Evolutionary conservation across 805 yeast species (phyloP).

Genomic region (Metschnikowia reukaufii): DNA sequence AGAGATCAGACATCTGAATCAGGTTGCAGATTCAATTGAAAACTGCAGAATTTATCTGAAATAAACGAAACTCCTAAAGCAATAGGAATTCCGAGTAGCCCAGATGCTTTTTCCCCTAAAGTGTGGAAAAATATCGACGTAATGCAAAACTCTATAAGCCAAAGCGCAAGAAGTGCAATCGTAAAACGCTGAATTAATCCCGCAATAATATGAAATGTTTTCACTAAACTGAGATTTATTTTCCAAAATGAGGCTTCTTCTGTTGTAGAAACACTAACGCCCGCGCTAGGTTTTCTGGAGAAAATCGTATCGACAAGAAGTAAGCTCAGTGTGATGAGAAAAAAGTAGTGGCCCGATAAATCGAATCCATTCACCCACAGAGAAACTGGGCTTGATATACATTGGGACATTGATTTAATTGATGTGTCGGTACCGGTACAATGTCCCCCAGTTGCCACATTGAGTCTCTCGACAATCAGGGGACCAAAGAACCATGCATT

Average conservation of each 20-base stretch:
- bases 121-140: constrained; percentile 21
- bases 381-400: constrained; percentile 4
- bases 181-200: not conserved
- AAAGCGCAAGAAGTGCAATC: constrained; percentile 7
- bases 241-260: not conserved
- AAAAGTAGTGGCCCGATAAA: constrained; percentile 18
- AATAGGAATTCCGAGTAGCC: constrained; percentile 12
- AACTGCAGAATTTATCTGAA: not conserved
- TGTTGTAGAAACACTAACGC: not conserved
- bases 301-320: constrained; percentile 9
- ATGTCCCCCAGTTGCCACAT: constrained; percentile 18
- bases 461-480: constrained; percentile 31
- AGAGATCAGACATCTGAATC: not conserved
- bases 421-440: constrained; percentile 3
- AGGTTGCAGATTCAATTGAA: not conserved
- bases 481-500: constrained; percentile 38
- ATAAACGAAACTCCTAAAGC: not conserved
- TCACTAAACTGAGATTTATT: not conserved
- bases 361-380: constrained; percentile 19
- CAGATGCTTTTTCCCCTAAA: constrained; percentile 13
- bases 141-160: constrained; percentile 16
- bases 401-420: constrained; percentile 4
- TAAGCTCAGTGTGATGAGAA: constrained; percentile 14
- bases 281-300: not conserved
- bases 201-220: not conserved